Evolutionary conservation across 2,329 filamentous ascomycete species (phyloP).

Genomic region (Aspergillus ruber): DNA sequence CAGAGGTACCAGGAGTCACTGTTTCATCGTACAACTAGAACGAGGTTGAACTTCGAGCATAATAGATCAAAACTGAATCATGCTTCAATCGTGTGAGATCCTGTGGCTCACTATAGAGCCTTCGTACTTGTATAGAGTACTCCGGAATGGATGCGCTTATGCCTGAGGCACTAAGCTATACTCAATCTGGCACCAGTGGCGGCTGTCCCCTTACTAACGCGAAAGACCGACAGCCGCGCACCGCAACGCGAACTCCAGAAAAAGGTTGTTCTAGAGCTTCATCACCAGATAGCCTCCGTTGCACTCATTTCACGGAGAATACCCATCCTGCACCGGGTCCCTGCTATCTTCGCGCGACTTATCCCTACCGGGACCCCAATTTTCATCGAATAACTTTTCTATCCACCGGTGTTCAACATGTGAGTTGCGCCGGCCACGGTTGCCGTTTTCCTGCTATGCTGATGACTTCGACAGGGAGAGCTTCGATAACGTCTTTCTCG

Average conservation of each 20-base stretch:
- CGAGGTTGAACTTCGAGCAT: too few species aligned
- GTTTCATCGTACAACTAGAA: too few species aligned
- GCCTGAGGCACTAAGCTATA: constrained; percentile 9
- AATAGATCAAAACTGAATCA: too few species aligned
- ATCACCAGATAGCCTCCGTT: neutral
- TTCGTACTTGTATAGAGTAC: neutral
- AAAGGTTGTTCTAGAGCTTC: constrained; percentile 13
- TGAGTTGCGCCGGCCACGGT: constrained; percentile 13
- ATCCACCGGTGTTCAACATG: constrained; percentile 21
- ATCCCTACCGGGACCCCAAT: neutral
- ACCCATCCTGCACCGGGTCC: neutral
- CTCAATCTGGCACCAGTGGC: constrained; percentile 4
- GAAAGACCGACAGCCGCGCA: constrained; percentile 9
- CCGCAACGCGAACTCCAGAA: constrained; percentile 17
- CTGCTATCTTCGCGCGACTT: neutral
- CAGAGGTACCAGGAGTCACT: too few species aligned
- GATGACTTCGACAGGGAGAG: constrained; percentile 58
- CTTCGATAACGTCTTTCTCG: constrained; percentile 95
- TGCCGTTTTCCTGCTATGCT: constrained; percentile 3
- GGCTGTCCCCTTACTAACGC: constrained; percentile 1
- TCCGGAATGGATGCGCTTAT: neutral
- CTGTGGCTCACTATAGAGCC: neutral
- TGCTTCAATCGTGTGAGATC: too few species aligned
- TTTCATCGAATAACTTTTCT: neutral
- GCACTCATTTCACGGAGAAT: neutral